phyloP scores from a whole-genome alignment of 169 alveolate species.

The Eimeria maxima region DNA sequence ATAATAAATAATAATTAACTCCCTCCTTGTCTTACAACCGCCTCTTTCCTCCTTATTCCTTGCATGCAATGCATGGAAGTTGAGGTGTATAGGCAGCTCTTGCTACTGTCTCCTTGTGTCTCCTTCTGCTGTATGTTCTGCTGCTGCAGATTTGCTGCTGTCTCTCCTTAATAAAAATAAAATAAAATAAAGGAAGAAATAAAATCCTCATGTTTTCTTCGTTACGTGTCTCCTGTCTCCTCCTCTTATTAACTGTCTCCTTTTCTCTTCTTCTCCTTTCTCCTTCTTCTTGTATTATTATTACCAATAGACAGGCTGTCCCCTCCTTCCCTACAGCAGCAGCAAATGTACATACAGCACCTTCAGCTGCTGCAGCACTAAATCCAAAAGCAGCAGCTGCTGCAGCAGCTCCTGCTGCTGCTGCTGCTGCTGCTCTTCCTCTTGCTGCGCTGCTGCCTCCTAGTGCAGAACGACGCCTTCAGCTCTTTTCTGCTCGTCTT shows the following conservation, averaged over 20 bases:
- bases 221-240: neutral
- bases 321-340: neutral
- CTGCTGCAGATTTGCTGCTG: no score
- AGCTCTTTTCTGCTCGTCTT: conserved; percentile 18
- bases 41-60: no score
- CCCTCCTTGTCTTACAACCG: no score
- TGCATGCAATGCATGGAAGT: no score
- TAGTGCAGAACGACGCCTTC: neutral
- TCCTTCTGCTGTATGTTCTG: no score
- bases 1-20: no score
- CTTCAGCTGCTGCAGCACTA: neutral
- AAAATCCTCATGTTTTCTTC: no score
- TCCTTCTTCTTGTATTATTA: neutral
- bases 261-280: neutral
- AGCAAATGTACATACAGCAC: neutral
- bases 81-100: no score
- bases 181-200: no score
- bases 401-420: conserved; percentile 33
- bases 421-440: neutral
- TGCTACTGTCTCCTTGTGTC: no score
- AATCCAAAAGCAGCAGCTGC: neutral
- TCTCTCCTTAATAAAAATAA: no score
- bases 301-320: neutral
- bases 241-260: neutral
- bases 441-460: neutral